Evolutionary conservation across 495 filamentous ascomycete species (phyloP).

Genomic region (Penicillium cataractarum): DNA sequence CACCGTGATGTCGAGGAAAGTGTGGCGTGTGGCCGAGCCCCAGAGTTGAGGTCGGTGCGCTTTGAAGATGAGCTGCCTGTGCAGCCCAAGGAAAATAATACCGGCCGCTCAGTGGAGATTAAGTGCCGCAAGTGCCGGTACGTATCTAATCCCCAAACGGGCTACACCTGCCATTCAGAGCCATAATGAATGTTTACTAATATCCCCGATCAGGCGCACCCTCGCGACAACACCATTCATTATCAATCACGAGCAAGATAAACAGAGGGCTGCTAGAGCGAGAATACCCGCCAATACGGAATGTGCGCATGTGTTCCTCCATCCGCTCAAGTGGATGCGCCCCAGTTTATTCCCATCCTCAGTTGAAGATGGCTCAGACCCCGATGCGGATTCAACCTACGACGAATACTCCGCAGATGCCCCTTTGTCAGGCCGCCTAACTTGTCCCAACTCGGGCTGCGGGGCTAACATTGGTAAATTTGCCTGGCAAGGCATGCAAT

Average conservation of each 20-base stretch:
- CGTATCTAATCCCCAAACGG: constrained; percentile 23
- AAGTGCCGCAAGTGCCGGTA: constrained; percentile 69
- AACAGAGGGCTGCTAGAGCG: constrained; percentile 27
- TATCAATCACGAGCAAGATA: constrained; percentile 51
- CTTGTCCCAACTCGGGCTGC: constrained; percentile 79
- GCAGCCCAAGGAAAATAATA: constrained; percentile 14
- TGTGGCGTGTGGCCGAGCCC: constrained; percentile 69
- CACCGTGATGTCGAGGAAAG: constrained; percentile 74
- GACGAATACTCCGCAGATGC: constrained; percentile 51
- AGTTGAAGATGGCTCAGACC: constrained; percentile 12
- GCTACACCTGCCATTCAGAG: constrained; percentile 4
- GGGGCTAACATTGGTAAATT: constrained; percentile 83
- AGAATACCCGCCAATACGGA: constrained; percentile 28
- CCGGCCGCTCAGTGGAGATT: constrained; percentile 47
- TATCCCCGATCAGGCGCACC: constrained; percentile 48
- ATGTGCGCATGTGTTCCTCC: constrained; percentile 87
- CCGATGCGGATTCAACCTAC: constrained; percentile 19
- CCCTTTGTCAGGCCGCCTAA: constrained; percentile 77
- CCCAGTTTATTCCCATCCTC: constrained; percentile 59
- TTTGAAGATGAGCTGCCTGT: constrained; percentile 78
- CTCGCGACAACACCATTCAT: constrained; percentile 68
- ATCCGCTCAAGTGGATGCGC: constrained; percentile 93
- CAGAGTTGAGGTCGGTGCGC: constrained; percentile 69
- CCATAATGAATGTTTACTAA: constrained; percentile 2
- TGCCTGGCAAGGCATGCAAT: constrained; percentile 93